phyloP scores from a whole-genome alignment of 2,329 filamentous ascomycete species.

The Pleoardoris graminearum region DNA sequence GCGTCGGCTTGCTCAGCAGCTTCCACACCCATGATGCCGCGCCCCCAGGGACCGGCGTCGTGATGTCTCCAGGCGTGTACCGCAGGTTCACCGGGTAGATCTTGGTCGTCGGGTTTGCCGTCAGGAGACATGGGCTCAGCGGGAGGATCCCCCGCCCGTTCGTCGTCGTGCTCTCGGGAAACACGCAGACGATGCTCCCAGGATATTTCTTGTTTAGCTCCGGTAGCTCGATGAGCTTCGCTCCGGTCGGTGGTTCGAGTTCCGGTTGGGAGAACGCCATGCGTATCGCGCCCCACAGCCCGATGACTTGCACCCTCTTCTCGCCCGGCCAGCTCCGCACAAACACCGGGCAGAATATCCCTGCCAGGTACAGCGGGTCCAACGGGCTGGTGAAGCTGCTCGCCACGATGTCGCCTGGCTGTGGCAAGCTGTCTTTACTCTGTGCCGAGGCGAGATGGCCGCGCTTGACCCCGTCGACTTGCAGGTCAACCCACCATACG shows the following conservation, averaged over 20 bases:
- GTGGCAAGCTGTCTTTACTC: conserved; percentile 67
- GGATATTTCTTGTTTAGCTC: conserved; percentile 69
- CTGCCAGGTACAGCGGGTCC: conserved; percentile 90
- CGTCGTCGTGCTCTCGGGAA: conserved; percentile 92
- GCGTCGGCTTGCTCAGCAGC: conserved; percentile 79
- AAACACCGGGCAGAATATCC: conserved; percentile 95
- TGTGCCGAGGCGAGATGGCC: conserved; percentile 22
- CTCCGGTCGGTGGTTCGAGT: conserved; percentile 33
- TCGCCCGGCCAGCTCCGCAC: conserved; percentile 79
- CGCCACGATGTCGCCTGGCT: conserved; percentile 79
- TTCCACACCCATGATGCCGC: conserved; percentile 81
- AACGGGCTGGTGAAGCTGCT: conserved; percentile 90
- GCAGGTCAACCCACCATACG: conserved; percentile 98
- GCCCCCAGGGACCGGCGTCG: conserved; percentile 79
- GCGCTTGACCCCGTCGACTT: conserved; percentile 93
- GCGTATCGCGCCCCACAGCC: conserved; percentile 73
- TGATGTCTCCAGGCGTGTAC: conserved; percentile 87
- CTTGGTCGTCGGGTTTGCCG: conserved; percentile 66
- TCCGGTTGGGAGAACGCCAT: conserved; percentile 69
- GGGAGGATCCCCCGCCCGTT: conserved; percentile 90
- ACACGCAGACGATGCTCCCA: conserved; percentile 77
- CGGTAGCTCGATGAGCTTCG: conserved; percentile 43
- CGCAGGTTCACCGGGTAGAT: conserved; percentile 91
- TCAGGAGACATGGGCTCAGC: conserved; percentile 75
- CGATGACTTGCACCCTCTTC: conserved; percentile 73